These are phyloP conservation scores for Epichloe glyceriae DNA, from an alignment of 2,329 filamentous ascomycete species.

Conservation along the genomic window DNA sequence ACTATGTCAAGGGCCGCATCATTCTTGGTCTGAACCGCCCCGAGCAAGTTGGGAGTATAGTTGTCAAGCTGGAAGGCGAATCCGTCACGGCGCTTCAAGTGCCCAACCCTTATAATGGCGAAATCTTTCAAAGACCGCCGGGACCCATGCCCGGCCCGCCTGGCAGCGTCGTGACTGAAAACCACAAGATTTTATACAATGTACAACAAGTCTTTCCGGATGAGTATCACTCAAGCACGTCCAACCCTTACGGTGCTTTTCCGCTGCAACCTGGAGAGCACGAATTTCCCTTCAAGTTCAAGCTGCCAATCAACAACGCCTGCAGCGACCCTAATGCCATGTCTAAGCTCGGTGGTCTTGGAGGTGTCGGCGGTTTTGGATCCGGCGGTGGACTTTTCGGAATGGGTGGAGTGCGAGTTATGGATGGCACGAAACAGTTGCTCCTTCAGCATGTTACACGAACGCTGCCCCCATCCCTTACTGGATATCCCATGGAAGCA, in stretches of 20 bases:
- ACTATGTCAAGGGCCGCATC: conserved; percentile 52
- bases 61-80: conserved; percentile 77
- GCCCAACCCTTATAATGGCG: conserved; percentile 31
- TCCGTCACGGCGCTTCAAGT: conserved; percentile 51
- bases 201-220: conserved; percentile 61
- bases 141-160: conserved; percentile 19
- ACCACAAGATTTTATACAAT: conserved; percentile 64
- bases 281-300: conserved; percentile 67
- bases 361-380: conserved; percentile 38
- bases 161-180: conserved; percentile 38
- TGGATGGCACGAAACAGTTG: conserved; percentile 50
- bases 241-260: conserved; percentile 33
- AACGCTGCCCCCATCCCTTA: conserved; percentile 79
- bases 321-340: conserved; percentile 44
- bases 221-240: conserved; percentile 28
- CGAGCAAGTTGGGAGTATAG: conserved; percentile 58
- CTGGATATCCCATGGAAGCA: conserved; percentile 73
- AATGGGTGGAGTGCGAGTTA: conserved; percentile 41
- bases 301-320: conserved; percentile 63
- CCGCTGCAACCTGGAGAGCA: conserved; percentile 57
- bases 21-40: conserved; percentile 46
- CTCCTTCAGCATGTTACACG: conserved; percentile 62
- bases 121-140: conserved; percentile 21
- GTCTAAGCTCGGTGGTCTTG: conserved; percentile 39
- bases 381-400: conserved; percentile 33